These are phyloP conservation scores for Periglandula ipomoeae DNA, from an alignment of 2,329 filamentous ascomycete genomes.

Conservation along the genomic window DNA sequence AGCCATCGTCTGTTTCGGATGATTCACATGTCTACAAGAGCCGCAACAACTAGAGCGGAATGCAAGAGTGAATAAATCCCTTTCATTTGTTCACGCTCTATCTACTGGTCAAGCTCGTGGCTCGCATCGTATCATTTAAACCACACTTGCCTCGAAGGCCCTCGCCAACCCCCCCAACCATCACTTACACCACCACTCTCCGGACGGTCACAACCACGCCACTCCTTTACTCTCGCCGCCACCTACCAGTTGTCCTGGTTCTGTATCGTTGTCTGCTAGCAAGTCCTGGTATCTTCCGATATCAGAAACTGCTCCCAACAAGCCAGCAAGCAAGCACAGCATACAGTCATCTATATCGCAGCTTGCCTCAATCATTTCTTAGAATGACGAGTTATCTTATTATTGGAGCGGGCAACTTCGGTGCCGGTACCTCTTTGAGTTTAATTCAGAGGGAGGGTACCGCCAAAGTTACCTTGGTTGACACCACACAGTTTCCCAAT, in stretches of 20 bases:
- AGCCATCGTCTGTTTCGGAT: neutral
- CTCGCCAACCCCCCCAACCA: neutral
- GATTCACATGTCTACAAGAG: neutral
- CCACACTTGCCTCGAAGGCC: neutral
- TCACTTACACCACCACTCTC: neutral
- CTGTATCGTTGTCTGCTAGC: no score
- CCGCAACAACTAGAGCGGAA: neutral
- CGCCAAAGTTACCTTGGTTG: conserved; percentile 25
- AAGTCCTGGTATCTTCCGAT: no score
- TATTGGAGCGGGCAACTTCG: conserved; percentile 35
- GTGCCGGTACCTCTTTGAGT: conserved; percentile 31
- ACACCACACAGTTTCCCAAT: conserved; percentile 26
- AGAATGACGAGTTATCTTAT: conserved; percentile 22
- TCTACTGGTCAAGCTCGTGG: neutral
- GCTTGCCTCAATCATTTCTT: neutral
- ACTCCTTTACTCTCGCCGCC: no score
- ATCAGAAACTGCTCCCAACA: no score
- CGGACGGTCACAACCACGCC: neutral
- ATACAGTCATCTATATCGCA: no score
- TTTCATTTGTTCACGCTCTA: neutral
- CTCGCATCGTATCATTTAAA: neutral
- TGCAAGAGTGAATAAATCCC: neutral
- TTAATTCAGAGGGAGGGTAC: conserved; percentile 20
- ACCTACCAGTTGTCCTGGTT: no score
- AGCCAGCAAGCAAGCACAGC: no score